Conservation (phyloP, 2,329 filamentous ascomycete genomes). For the Didymella pomorum region DNA sequence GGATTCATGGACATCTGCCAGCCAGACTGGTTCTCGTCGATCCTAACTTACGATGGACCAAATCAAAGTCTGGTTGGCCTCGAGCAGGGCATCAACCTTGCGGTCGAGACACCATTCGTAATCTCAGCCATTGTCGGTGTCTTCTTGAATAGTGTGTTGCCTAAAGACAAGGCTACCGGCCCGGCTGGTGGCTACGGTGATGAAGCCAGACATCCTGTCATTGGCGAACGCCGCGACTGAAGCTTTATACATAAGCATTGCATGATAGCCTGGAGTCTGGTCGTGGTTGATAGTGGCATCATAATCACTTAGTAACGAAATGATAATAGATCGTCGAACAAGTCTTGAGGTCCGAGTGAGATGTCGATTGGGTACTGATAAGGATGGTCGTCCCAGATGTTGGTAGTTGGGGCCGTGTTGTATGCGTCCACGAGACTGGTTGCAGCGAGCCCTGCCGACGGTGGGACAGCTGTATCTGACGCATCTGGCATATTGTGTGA, state of each 20-base stretch:
- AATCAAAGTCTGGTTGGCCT: slow-evolving; percentile 52
- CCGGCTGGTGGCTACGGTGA: neutral
- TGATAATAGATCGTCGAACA: slow-evolving; percentile 23
- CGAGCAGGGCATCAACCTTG: slow-evolving; percentile 53
- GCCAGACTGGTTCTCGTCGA: slow-evolving; percentile 50
- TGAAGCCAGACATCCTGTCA: neutral
- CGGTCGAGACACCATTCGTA: slow-evolving; percentile 54
- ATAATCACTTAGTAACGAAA: slow-evolving; percentile 3
- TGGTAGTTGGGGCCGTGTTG: neutral
- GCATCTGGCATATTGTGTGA: neutral
- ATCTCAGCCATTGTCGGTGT: slow-evolving; percentile 50
- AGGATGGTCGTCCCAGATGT: neutral
- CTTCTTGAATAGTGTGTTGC: slow-evolving; percentile 54
- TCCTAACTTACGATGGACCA: slow-evolving; percentile 49
- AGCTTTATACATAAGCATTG: neutral
- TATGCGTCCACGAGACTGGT: neutral
- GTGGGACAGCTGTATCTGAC: neutral
- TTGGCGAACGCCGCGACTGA: neutral
- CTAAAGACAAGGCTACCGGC: slow-evolving; percentile 37
- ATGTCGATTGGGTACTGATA: slow-evolving; percentile 6
- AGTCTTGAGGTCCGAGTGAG: slow-evolving; percentile 21
- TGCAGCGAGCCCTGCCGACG: neutral
- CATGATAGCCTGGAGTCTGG: neutral
- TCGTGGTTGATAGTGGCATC: neutral
- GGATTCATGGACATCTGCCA: slow-evolving; percentile 52